Percentiles rank a stretch among this genome's conserved stretches.
These are phyloP conservation scores for Pyrus bretschneideri DNA, from an alignment of 306 rosid genomes.

Conservation along the genomic window DNA sequence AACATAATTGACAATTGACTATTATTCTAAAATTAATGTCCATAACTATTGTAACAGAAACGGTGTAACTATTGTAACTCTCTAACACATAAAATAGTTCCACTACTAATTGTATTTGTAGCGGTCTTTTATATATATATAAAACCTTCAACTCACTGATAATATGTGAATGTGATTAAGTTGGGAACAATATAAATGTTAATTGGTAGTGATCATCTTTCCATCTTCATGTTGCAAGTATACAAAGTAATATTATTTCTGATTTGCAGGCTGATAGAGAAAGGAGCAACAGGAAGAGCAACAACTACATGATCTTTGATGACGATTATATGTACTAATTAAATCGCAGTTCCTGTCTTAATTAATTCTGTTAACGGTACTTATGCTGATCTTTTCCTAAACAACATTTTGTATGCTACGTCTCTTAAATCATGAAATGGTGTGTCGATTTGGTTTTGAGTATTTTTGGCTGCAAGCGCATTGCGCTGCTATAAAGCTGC, in stretches of 20 bases:
- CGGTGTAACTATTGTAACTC: too few species aligned
- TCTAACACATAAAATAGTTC: too few species aligned
- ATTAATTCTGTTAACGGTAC: not conserved
- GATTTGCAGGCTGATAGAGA: slow-evolving; percentile 67
- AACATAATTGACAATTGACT: too few species aligned
- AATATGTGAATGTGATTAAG: too few species aligned
- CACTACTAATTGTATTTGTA: too few species aligned
- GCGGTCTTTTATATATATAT: not conserved
- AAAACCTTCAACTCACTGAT: not conserved
- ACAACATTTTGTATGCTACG: not conserved
- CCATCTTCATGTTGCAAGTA: not conserved
- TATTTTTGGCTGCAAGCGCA: not conserved
- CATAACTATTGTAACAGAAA: too few species aligned
- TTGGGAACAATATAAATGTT: not conserved
- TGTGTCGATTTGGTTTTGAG: not conserved
- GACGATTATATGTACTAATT: slow-evolving; percentile 48
- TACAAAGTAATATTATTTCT: not conserved
- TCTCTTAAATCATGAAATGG: not conserved
- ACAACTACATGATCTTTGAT: slow-evolving; percentile 64
- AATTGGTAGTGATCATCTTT: not conserved
- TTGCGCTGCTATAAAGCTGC: too few species aligned
- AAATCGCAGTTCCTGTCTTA: not conserved
- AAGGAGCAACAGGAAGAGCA: slow-evolving; percentile 48
- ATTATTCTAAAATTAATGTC: too few species aligned
- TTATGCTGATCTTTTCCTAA: not conserved